Evolutionary conservation across 1,139 yeast genomes (phyloP), one percentile per base, ranked within the genome.

Genomic region (Kluyveromyces sp.): DNA sequence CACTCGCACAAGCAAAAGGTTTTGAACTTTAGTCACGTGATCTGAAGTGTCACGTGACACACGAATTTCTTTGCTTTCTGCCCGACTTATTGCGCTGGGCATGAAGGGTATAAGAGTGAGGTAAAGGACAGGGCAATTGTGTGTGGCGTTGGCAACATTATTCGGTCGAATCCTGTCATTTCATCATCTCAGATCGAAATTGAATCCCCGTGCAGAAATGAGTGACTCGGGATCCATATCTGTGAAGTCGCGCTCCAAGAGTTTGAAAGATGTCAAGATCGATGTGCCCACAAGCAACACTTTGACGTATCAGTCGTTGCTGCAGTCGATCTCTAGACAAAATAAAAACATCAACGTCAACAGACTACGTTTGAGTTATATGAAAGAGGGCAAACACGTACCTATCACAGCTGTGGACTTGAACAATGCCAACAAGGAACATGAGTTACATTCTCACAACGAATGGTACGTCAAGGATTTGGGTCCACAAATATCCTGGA

Each of bases 401-500:
- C 57, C 62, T 26, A 52, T 61, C 18, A 41, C 48, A 12, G 45
- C 51, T 0, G 54, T 52, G 13, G 39, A 46, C 60, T 41, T 61
- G 57, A 48, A 55, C 32, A 51, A 55, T 26, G 57, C 56, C 25
- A 64, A 64, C 28, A 58, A 61, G 29, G 54, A 65, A 2, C 16
- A 15, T 12, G 28, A n/a, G 18, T 68, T 30, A 3, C 52, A 71
- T 16, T 58, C 57, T 15, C 20, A 31, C 9, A 65, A 57, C n/a
- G 65, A 67, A 36, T 68, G 72, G 18, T 75, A 66, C 49, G 85
- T 82, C 46, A 88, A 89, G 63, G 97, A 89, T 58, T 73, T 92
- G 51, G 98, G 97, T 17, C 94, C 94, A 1, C 98, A 92, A 67
- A 77, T 92, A 49, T 80, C 83, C 3, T 92, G 97, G 96, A 75